Conservation (phyloP, 2,329 filamentous ascomycete genomes). For the Aspergillus transmontanensis region DNA sequence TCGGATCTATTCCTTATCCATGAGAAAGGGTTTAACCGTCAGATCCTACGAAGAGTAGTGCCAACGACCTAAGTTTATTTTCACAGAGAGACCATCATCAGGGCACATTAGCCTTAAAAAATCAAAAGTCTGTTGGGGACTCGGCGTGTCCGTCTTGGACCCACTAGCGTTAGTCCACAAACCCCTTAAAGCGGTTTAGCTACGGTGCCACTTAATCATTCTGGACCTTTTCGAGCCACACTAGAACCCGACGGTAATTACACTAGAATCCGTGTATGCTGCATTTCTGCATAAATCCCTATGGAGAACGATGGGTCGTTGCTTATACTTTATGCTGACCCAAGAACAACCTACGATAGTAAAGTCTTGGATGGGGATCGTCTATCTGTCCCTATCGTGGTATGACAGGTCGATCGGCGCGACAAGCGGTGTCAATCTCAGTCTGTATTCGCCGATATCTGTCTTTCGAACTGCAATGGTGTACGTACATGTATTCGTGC, state of each 20-base stretch:
- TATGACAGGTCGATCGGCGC: neutral
- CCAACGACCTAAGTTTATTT: neutral
- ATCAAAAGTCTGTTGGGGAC: neutral
- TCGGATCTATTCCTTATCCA: neutral
- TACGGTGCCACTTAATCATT: neutral
- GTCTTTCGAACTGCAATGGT: neutral
- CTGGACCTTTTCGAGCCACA: neutral
- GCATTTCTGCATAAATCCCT: neutral
- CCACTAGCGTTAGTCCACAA: neutral
- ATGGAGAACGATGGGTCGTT: neutral
- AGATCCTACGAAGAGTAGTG: neutral
- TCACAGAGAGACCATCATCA: neutral
- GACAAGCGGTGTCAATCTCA: neutral
- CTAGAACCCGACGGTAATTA: neutral
- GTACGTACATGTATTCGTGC: neutral
- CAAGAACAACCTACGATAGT: neutral
- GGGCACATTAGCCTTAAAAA: neutral
- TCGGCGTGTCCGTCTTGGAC: constrained; percentile 1
- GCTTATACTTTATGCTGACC: neutral
- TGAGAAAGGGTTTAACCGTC: neutral
- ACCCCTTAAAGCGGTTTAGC: neutral
- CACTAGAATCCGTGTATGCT: neutral
- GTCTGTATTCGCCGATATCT: neutral
- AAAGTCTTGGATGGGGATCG: neutral
- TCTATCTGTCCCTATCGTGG: neutral